Conservation (phyloP, 2,329 filamentous ascomycete genomes). For the Pyricularia pennisetigena region DNA sequence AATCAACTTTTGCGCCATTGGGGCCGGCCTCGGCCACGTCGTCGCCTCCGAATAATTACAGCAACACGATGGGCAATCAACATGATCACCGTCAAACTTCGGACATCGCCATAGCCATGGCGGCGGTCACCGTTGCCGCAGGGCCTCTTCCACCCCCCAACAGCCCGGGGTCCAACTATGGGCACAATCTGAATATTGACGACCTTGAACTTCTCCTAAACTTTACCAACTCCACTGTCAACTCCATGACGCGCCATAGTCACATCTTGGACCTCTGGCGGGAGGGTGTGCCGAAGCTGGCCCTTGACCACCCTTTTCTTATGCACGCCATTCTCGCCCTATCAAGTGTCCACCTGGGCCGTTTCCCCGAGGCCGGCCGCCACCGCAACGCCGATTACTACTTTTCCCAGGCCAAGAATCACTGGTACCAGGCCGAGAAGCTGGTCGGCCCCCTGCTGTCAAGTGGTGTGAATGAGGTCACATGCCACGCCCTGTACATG, state of each 20-base stretch:
- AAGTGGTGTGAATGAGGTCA: not conserved
- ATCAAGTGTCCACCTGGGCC: conserved; percentile 1
- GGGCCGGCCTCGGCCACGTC: not conserved
- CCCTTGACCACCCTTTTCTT: not conserved
- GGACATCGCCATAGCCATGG: not conserved
- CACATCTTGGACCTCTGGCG: not conserved
- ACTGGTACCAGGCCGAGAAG: conserved; percentile 4
- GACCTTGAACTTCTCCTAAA: conserved; percentile 5
- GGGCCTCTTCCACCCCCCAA: not conserved
- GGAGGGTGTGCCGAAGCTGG: conserved; percentile 1
- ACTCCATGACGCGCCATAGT: not conserved
- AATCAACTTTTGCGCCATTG: not conserved
- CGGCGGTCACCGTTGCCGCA: not conserved
- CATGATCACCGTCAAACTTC: not conserved
- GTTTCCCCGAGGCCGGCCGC: not conserved
- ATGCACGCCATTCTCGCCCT: conserved; percentile 4
- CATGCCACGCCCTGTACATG: conserved; percentile 4
- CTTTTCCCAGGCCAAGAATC: not conserved
- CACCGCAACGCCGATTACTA: conserved; percentile 1
- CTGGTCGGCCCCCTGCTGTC: conserved; percentile 2
- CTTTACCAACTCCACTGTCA: conserved; percentile 5
- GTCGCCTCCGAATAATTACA: not conserved
- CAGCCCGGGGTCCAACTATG: not conserved
- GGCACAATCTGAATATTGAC: not conserved
- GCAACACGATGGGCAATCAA: not conserved